Base-by-base conservation (phyloP, 2,329 filamentous ascomycete genomes). In the Pseudogymnoascus sp. region DNA sequence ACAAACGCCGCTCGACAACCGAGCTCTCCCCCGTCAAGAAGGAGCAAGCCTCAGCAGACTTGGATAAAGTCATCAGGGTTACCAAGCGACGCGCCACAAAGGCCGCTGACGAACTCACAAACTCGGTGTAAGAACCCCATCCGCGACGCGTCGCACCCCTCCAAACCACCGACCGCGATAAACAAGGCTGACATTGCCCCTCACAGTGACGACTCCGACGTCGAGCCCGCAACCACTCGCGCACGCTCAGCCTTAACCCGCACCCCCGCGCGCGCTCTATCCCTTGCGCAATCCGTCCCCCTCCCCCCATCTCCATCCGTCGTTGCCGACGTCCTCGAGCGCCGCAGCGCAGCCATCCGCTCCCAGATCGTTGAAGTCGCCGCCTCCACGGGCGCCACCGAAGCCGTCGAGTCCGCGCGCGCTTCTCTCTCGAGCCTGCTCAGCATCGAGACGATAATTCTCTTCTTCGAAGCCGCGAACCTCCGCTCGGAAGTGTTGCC, bases 271-370 rank as follows among this genome's bases (percentile, higher is more conserved):
- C 69, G 69, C 42, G 65, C 66, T 10, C 62, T 71, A 21, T 66
- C 68, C 5, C 81, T 84, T 50, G 68, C 64, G 74, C 79, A 69
- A 64, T 86, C 84, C 70, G 83, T 92, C 61, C 84, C 87, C n/a
- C 80, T 96, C 61, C 91, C 91, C 21, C 86, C 91, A 7, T 92
- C 91, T 1, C 92, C 92, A 5, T 87, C 89, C 42, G 86, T 89
- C 65, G 86, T 96, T 37, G 89, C 88, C 40, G 81, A 88, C 68
- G 86, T 85, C 66, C 86, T 96, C 73, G 92, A 95, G 76, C 86
- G 83, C 71, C 86, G 84, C 65, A 85, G 87, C 7, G 74, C 86
- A 50, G 83, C 83, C 14, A 76, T 95, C 64, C 86, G 89, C 73
- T 80, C 83, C 62, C 85, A 87, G 73, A 84, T 88, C 67, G 77